These are phyloP conservation scores for Daldinia sp. DNA, from an alignment of 2,329 filamentous ascomycete species.

Conservation along the genomic window DNA sequence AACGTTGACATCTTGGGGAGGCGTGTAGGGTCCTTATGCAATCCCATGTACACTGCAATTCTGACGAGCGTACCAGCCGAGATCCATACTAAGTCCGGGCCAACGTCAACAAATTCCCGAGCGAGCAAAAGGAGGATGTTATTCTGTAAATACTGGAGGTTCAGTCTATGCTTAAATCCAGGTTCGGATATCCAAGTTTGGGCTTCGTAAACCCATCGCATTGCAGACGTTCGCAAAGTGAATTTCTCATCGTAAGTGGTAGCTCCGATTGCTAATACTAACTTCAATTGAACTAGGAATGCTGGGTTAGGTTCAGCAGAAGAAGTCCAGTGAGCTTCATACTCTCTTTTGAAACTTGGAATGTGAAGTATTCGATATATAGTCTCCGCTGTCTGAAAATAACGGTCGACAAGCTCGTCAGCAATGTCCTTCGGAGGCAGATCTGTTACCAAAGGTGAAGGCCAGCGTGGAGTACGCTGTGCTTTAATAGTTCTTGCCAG, in stretches of 20 bases:
- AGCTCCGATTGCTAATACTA: slow-evolving; percentile 69
- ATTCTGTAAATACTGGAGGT: slow-evolving; percentile 64
- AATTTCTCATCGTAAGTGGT: slow-evolving; percentile 63
- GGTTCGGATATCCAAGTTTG: slow-evolving; percentile 67
- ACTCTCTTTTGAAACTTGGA: slow-evolving; percentile 62
- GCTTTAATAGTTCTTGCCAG: slow-evolving; percentile 66
- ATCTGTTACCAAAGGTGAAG: slow-evolving; percentile 54
- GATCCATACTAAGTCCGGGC: slow-evolving; percentile 63
- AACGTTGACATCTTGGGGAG: slow-evolving; percentile 53
- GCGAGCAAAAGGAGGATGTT: slow-evolving; percentile 60
- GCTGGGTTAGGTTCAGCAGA: slow-evolving; percentile 50
- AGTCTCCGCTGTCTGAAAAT: slow-evolving; percentile 62
- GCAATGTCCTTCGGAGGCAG: slow-evolving; percentile 62
- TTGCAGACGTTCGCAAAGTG: slow-evolving; percentile 61
- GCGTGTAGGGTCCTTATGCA: slow-evolving; percentile 62
- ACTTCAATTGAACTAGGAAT: slow-evolving; percentile 68
- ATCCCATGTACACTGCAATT: slow-evolving; percentile 62
- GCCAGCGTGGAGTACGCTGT: slow-evolving; percentile 62
- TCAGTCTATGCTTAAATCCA: slow-evolving; percentile 64
- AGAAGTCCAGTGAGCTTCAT: slow-evolving; percentile 63
- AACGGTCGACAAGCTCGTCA: slow-evolving; percentile 62
- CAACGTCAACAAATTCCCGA: slow-evolving; percentile 55
- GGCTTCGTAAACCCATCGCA: slow-evolving; percentile 69
- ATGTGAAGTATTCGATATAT: slow-evolving; percentile 65
- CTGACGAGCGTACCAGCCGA: slow-evolving; percentile 59